A percentile compares a stretch with the other conserved stretches of the same genome.
Evolutionary conservation across 352 stramenopile species (phyloP).

Genomic region (Phytophthora melonis): DNA sequence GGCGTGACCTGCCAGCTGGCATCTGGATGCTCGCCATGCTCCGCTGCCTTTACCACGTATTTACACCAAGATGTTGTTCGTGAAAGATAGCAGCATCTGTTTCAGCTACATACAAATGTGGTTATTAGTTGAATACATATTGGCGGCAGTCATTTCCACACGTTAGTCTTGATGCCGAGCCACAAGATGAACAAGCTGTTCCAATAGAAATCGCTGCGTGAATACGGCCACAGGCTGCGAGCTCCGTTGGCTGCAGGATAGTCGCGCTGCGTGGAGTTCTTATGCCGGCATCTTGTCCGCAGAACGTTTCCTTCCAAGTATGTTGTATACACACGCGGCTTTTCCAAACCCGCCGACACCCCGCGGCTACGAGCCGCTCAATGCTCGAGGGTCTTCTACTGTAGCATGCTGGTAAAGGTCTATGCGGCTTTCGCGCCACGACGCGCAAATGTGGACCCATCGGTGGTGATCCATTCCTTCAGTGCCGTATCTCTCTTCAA

Average conservation of each 20-base stretch:
- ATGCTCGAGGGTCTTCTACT: background rate
- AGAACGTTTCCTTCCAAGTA: conserved; percentile 10
- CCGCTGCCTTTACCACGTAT: conserved; percentile 21
- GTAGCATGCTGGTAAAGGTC: conserved; percentile 15
- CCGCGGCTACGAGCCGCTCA: background rate
- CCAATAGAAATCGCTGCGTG: conserved; percentile 14
- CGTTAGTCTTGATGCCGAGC: background rate
- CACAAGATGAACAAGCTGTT: conserved; percentile 28
- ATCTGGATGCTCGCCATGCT: conserved; percentile 23
- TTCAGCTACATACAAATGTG: background rate
- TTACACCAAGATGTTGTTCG: conserved; percentile 13
- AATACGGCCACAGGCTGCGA: conserved; percentile 7
- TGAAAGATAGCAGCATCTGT: conserved; percentile 12
- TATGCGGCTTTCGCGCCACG: background rate
- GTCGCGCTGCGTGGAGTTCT: conserved; percentile 14
- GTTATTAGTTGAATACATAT: conserved; percentile 5
- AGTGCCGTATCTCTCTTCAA: conserved; percentile 5
- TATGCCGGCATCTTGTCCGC: conserved; percentile 31
- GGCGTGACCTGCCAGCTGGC: conserved; percentile 30
- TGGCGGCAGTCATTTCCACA: background rate
- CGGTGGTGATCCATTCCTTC: background rate
- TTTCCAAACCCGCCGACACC: background rate
- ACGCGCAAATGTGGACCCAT: conserved; percentile 21
- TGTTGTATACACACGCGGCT: background rate
- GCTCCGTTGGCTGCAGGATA: conserved; percentile 4